Base-by-base conservation (phyloP, 2,329 filamentous ascomycete genomes). In the Aaosphaeria pasadenensis region DNA sequence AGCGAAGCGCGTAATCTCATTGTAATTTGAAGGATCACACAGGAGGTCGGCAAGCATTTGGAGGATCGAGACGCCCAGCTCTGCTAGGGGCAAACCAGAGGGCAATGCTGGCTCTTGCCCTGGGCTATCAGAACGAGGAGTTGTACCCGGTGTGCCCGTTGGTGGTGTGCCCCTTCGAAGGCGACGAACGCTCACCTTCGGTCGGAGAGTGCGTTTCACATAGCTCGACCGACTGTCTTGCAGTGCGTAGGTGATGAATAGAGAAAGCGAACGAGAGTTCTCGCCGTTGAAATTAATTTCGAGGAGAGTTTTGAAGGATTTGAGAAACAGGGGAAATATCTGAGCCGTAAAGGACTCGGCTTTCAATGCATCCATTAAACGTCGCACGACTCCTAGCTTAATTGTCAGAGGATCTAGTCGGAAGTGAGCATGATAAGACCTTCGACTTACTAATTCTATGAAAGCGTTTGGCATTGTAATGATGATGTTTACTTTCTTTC, bases 231-330 rank as follows among this genome's bases (percentile, higher is more conserved):
- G 57, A 66, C 74, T 72, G 45, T 83, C 82, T 63, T 96, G 91
- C 53, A 96, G 83, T 5, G 90, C 87, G 67, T 94, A 99, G 0
- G 92, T 96, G 54, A 99, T 88, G 64, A 95, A 97, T 24, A 97
- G 79, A 2, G 94, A 89, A 39, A 99, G 74, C 2, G 90, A 89
- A 33, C 92, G 84, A 63, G 96, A 85, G 29, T 92, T 85, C 66
- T 96, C 90, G 11, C 88, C 86, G 44, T 87, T 91, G 57, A 91
- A 82, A 59, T 88, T 92, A 54, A 85, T 88, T 54, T 85, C 86
- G 30, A 96, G 81, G 4, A 99, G 79, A 9, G 85, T 84, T 61
- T 86, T 86, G 54, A 99, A 87, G 0, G 92, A 87, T 30, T 80
- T 77, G 60, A 95, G 81, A 57, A 96, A 95, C 48, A 87, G 82